Evolutionary conservation across 2,329 filamentous ascomycete genomes (phyloP).

Genomic region (Dothideomycetidae sp.): DNA sequence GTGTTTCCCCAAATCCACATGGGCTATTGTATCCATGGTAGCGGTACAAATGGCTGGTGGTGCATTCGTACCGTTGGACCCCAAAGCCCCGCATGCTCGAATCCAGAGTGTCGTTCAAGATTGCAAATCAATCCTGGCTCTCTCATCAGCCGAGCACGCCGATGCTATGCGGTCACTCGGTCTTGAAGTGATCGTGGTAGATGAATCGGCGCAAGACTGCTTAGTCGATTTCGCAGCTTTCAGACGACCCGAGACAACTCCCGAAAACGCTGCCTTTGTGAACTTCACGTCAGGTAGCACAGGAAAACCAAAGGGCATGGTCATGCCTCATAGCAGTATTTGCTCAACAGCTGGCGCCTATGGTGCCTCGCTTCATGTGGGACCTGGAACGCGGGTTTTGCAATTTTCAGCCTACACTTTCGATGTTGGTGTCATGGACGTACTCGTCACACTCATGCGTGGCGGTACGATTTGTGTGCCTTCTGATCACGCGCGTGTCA

Average conservation of each 20-base stretch:
- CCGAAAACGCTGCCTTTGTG: slow-evolving; percentile 4
- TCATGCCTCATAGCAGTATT: slow-evolving; percentile 5
- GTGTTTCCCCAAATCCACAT: slow-evolving; percentile 25
- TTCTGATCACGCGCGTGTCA: slow-evolving; percentile 12
- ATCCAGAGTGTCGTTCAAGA: not conserved
- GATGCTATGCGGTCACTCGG: not conserved
- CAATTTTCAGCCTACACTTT: slow-evolving; percentile 10
- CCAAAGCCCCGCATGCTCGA: slow-evolving; percentile 1
- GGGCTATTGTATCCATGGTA: slow-evolving; percentile 23
- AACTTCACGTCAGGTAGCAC: slow-evolving; percentile 9
- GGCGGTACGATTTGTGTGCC: slow-evolving; percentile 16
- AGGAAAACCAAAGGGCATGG: slow-evolving; percentile 7
- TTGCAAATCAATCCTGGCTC: not conserved
- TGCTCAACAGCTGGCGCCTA: slow-evolving; percentile 4
- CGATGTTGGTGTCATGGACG: slow-evolving; percentile 14
- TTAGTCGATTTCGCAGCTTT: not conserved
- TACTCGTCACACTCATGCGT: slow-evolving; percentile 13
- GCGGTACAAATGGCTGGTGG: slow-evolving; percentile 25
- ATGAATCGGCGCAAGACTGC: not conserved
- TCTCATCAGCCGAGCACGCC: not conserved
- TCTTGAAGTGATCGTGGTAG: not conserved
- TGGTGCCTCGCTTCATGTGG: slow-evolving; percentile 2
- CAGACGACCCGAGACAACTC: not conserved
- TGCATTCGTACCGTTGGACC: slow-evolving; percentile 18
- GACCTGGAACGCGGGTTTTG: not conserved